Evolutionary conservation across 805 yeast species (phyloP).

Genomic region (Priceomyces melissophilus): DNA sequence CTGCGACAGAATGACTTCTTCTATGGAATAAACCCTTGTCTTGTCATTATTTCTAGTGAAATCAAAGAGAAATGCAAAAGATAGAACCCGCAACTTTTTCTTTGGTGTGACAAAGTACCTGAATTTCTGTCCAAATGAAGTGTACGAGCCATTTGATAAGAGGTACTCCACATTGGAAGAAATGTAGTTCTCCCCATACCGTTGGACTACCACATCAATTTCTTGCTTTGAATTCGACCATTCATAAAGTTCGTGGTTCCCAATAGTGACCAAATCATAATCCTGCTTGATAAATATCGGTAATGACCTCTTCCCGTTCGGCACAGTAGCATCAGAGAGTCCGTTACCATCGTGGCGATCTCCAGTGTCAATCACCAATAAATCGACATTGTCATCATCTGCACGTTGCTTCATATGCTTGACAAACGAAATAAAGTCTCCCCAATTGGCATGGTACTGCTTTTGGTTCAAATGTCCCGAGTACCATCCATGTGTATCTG

Average conservation of each 20-base stretch:
- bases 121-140: conserved; percentile 66
- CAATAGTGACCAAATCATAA: conserved; percentile 78
- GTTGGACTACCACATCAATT: conserved; percentile 53
- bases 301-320: conserved; percentile 66
- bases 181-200: conserved; percentile 63
- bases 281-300: conserved; percentile 60
- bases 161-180: conserved; percentile 67
- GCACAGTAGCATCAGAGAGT: conserved; percentile 68
- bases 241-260: conserved; percentile 86
- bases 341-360: conserved; percentile 97
- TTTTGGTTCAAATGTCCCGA: conserved; percentile 83
- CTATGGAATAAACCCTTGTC: conserved; percentile 62
- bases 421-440: conserved; percentile 76
- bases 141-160: conserved; percentile 41
- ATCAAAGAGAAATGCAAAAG: conserved; percentile 78
- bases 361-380: conserved; percentile 80
- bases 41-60: conserved; percentile 59
- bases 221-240: conserved; percentile 65
- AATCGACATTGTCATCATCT: conserved; percentile 49
- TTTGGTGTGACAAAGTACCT: conserved; percentile 63
- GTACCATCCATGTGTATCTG: conserved; percentile 97
- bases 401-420: conserved; percentile 47
- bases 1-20: conserved; percentile 46
- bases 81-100: conserved; percentile 49
- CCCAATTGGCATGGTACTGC: conserved; percentile 85